Percentiles rank a stretch among this genome's conserved stretches.
These are phyloP conservation scores for Suillus brevipes DNA, from an alignment of 768 basidiomycete genomes.

Conservation along the genomic window DNA sequence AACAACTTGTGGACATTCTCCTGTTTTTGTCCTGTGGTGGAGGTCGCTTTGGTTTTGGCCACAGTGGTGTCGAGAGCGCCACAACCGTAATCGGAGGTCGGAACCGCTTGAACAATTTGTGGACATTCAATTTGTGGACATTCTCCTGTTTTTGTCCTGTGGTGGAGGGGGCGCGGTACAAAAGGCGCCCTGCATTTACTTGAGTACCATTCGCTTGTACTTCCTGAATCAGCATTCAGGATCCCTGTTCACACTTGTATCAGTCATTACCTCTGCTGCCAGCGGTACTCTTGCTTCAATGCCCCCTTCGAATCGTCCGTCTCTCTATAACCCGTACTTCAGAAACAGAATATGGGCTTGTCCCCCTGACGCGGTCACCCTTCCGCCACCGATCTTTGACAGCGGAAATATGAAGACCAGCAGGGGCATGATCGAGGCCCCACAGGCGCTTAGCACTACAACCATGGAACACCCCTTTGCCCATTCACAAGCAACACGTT, in stretches of 20 bases:
- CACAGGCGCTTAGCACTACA: not conserved
- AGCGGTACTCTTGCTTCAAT: not conserved
- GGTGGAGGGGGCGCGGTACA: constrained; percentile 14
- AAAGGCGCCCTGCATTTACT: constrained; percentile 15
- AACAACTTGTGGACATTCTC: constrained; percentile 8
- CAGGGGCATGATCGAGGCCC: not conserved
- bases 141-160: constrained; percentile 10
- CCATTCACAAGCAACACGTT: constrained; percentile 11
- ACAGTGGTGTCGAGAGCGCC: constrained; percentile 14
- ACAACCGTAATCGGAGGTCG: constrained; percentile 17
- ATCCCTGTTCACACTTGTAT: not conserved
- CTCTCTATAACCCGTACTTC: constrained; percentile 11
- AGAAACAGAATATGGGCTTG: constrained; percentile 12
- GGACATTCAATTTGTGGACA: constrained; percentile 6
- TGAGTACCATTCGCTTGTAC: not conserved
- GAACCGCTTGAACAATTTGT: constrained; percentile 15
- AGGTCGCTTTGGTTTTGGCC: constrained; percentile 26
- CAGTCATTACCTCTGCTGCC: constrained; percentile 11
- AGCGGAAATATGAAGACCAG: constrained; percentile 9
- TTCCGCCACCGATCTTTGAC: constrained; percentile 12
- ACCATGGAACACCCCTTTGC: constrained; percentile 7
- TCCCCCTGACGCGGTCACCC: constrained; percentile 13
- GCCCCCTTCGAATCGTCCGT: constrained; percentile 2
- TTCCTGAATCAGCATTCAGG: not conserved
- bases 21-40: constrained; percentile 10